Conservation (phyloP, 1,139 yeast genomes). For the Hyphopichia pseudoburtonii region DNA sequence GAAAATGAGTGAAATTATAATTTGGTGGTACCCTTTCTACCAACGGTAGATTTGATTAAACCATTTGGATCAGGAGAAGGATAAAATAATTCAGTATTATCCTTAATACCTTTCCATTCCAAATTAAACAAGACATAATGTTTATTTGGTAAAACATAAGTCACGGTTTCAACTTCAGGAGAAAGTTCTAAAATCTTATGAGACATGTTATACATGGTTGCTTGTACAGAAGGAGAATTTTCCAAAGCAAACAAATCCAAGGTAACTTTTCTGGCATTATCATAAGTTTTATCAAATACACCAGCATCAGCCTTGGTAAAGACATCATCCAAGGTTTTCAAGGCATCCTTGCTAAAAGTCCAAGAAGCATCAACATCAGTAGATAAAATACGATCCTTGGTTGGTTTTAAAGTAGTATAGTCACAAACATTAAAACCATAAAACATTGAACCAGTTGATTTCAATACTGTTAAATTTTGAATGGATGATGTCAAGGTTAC, state of each 20-base stretch:
- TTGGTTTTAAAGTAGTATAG: slow-evolving; percentile 81
- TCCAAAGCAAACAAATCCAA: slow-evolving; percentile 79
- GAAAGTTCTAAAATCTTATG: slow-evolving; percentile 62
- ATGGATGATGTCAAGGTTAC: slow-evolving; percentile 67
- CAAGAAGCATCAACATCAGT: slow-evolving; percentile 82
- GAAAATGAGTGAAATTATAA: slow-evolving; percentile 23
- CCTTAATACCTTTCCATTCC: slow-evolving; percentile 78
- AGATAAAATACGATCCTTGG: slow-evolving; percentile 79
- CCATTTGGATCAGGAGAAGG: slow-evolving; percentile 95
- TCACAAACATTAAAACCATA: slow-evolving; percentile 84
- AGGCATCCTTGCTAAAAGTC: slow-evolving; percentile 55
- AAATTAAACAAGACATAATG: slow-evolving; percentile 82
- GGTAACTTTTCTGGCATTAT: slow-evolving; percentile 64
- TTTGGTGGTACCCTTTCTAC: slow-evolving; percentile 49
- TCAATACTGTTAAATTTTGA: slow-evolving; percentile 81
- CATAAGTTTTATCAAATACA: slow-evolving; percentile 63
- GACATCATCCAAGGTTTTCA: slow-evolving; percentile 53
- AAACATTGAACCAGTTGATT: slow-evolving; percentile 94
- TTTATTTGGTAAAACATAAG: slow-evolving; percentile 83
- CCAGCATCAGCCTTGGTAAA: slow-evolving; percentile 55
- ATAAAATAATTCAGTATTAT: slow-evolving; percentile 79
- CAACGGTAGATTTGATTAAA: slow-evolving; percentile 81
- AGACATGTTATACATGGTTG: slow-evolving; percentile 93
- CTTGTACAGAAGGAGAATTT: slow-evolving; percentile 89
- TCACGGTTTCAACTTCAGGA: slow-evolving; percentile 59